Percentiles rank a stretch among this genome's conserved stretches.
These are phyloP conservation scores for Saccharum spontaneum DNA, from an alignment of 176 grass and related monocot species.

Conservation along the genomic window DNA sequence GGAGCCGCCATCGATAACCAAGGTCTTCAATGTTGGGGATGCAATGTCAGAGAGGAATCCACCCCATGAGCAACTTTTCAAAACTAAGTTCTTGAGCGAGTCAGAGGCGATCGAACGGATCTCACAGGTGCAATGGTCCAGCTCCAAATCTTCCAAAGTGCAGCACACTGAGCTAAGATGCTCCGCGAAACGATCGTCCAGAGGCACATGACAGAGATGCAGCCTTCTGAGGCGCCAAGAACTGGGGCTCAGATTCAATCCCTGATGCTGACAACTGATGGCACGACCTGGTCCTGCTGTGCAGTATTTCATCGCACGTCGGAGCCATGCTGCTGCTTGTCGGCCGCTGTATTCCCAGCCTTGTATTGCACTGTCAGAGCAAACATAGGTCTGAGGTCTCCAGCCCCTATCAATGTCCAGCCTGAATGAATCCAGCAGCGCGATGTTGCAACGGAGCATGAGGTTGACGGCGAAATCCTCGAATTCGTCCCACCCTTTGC, in stretches of 20 bases:
- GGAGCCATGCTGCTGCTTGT: neutral
- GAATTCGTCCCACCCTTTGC: neutral
- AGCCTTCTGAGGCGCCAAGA: slow-evolving; percentile 4
- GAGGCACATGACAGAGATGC: neutral
- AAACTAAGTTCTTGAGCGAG: neutral
- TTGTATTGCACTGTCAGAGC: too few relatives aligned
- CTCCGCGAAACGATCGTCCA: neutral
- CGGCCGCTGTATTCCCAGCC: neutral
- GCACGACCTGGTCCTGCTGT: neutral
- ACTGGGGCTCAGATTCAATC: neutral
- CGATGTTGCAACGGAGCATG: neutral
- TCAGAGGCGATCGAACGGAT: neutral
- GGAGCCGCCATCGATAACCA: neutral
- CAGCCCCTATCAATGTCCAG: neutral
- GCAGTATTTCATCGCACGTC: slow-evolving; percentile 5
- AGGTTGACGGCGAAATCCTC: neutral
- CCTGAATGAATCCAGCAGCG: neutral
- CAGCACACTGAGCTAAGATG: neutral
- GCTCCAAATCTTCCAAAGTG: neutral
- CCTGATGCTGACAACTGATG: neutral
- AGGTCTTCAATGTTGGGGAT: neutral
- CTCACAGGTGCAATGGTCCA: neutral
- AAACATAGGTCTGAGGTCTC: too few relatives aligned
- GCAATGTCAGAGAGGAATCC: neutral
- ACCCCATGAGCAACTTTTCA: neutral